Evolutionary conservation across 768 basidiomycete species (phyloP).

Genomic region (Dioszegia aurantiaca): DNA sequence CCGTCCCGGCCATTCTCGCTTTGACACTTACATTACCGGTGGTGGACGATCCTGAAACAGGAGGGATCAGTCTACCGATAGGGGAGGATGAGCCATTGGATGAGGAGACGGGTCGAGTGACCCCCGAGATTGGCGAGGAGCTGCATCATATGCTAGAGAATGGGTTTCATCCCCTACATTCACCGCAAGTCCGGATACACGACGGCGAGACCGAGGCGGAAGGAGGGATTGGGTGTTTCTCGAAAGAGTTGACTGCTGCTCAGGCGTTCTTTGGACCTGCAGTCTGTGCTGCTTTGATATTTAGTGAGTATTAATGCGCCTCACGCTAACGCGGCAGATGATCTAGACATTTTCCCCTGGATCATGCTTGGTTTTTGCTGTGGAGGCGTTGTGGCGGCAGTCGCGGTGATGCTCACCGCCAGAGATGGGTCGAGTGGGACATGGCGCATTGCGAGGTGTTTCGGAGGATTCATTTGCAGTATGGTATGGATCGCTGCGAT

Average conservation of each 20-base stretch:
- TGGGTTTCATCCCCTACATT: constrained; percentile 36
- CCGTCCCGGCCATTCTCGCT: constrained; percentile 78
- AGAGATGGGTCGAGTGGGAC: constrained; percentile 61
- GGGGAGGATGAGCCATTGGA: constrained; percentile 69
- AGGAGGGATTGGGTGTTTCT: constrained; percentile 45
- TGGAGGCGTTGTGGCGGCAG: constrained; percentile 60
- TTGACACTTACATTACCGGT: constrained; percentile 90
- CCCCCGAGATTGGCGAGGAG: constrained; percentile 36
- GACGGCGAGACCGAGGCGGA: constrained; percentile 31
- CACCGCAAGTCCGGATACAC: constrained; percentile 32
- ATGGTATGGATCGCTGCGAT: constrained; percentile 99
- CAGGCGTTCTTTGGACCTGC: constrained; percentile 81
- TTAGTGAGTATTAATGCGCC: constrained; percentile 58
- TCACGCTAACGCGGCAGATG: constrained; percentile 20
- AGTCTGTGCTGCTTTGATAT: constrained; percentile 64
- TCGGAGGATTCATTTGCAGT: constrained; percentile 83
- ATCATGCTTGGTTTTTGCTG: constrained; percentile 57
- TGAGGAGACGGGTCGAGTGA: constrained; percentile 53
- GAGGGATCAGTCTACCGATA: constrained; percentile 53
- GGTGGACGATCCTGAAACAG: constrained; percentile 57
- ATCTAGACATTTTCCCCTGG: constrained; percentile 23
- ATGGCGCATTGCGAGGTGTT: constrained; percentile 70
- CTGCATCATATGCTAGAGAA: constrained; percentile 49
- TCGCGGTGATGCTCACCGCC: constrained; percentile 63
- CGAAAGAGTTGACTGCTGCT: constrained; percentile 72